Evolutionary conservation across 2,329 filamentous ascomycete genomes (phyloP).

Genomic region (Akanthomyces uredinophilus): DNA sequence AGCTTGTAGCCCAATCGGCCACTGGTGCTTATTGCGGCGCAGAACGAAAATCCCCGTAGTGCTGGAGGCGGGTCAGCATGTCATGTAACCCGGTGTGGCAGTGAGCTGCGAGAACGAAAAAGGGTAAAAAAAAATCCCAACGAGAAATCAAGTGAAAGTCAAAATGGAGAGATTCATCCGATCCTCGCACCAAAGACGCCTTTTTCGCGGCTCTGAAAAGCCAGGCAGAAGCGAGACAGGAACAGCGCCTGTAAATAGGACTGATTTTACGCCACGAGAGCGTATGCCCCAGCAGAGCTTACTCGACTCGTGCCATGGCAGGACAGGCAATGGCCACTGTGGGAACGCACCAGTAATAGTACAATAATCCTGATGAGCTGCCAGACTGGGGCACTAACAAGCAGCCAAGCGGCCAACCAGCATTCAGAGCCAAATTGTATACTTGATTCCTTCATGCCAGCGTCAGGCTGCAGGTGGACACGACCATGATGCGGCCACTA

Average conservation of each 20-base stretch:
- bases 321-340: not conserved
- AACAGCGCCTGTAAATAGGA: not conserved
- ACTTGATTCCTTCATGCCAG: not conserved
- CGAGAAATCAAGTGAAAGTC: not conserved
- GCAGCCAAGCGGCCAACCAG: not conserved
- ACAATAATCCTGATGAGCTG: not conserved
- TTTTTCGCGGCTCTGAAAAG: not conserved
- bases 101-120: not conserved
- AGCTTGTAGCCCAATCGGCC: not conserved
- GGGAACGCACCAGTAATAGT: not conserved
- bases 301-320: not conserved
- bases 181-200: not conserved
- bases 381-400: not conserved
- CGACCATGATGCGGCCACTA: not conserved
- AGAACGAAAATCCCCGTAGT: not conserved
- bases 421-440: not conserved
- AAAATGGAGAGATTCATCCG: not conserved
- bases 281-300: no score
- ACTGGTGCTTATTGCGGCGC: not conserved
- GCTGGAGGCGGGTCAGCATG: constrained; percentile 5
- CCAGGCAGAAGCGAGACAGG: not conserved
- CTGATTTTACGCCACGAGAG: not conserved
- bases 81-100: not conserved
- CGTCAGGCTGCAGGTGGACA: constrained; percentile 5
- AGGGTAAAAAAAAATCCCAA: not conserved